Percentiles rank a stretch among this genome's conserved stretches.
These are phyloP conservation scores for Fusarium buxicola DNA, from an alignment of 2,329 filamentous ascomycete species.

Conservation along the genomic window DNA sequence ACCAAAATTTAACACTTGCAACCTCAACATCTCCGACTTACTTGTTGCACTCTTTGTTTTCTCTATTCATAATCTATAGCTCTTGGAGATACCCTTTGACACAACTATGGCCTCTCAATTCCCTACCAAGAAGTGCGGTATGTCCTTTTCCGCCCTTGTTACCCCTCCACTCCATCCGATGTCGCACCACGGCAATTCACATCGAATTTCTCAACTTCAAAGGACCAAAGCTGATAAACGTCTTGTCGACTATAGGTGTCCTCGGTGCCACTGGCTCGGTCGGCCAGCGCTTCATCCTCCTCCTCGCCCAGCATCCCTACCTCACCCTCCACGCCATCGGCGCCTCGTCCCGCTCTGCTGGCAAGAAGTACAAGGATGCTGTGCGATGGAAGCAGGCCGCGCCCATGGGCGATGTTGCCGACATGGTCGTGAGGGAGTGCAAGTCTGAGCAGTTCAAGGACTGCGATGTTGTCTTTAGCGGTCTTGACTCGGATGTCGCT, in stretches of 20 bases:
- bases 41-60: not conserved
- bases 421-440: conserved; percentile 88
- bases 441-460: conserved; percentile 83
- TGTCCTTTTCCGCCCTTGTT: conserved; percentile 39
- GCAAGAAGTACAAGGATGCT: conserved; percentile 94
- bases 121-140: conserved; percentile 70
- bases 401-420: conserved; percentile 83
- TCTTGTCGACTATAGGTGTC: conserved; percentile 64
- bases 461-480: conserved; percentile 94
- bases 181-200: conserved; percentile 14
- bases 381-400: conserved; percentile 93
- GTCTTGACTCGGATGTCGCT: conserved; percentile 91
- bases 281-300: conserved; percentile 93
- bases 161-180: conserved; percentile 25
- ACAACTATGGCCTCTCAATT: conserved; percentile 56
- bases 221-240: conserved; percentile 16
- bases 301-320: conserved; percentile 88
- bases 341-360: conserved; percentile 87
- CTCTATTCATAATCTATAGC: not conserved
- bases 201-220: not conserved
- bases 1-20: conserved; percentile 35
- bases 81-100: not conserved
- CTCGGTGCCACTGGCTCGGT: conserved; percentile 94
- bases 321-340: conserved; percentile 90
- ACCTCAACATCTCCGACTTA: conserved; percentile 4